Evolutionary conservation across 441 rosid species (phyloP).

Genomic region (Erysimum cheiri): DNA sequence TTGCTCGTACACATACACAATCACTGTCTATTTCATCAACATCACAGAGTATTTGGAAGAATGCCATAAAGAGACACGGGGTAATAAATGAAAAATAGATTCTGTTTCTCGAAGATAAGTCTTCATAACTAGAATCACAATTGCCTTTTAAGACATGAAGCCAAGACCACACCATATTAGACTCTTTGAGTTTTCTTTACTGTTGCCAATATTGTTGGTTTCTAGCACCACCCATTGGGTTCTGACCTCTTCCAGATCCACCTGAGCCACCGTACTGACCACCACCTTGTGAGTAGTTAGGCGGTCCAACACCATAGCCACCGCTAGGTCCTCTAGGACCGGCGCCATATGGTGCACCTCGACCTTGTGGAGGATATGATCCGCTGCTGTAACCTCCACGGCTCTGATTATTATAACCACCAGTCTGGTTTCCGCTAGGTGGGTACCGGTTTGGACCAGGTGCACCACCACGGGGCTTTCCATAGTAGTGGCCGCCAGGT

Average conservation of each 20-base stretch:
- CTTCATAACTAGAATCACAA: conserved; percentile 26
- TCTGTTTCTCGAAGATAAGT: conserved; percentile 13
- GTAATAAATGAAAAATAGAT: conserved; percentile 9
- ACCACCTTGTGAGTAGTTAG: conserved; percentile 79
- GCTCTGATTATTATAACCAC: conserved; percentile 72
- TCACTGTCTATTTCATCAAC: conserved; percentile 9
- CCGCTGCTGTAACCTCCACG: conserved; percentile 56
- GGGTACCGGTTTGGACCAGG: conserved; percentile 78
- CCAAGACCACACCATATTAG: conserved; percentile 16
- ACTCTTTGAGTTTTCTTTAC: conserved; percentile 39
- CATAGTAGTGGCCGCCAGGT: conserved; percentile 61
- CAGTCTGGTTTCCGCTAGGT: conserved; percentile 58
- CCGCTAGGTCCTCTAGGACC: conserved; percentile 80
- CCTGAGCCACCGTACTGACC: conserved; percentile 70
- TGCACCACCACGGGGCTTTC: conserved; percentile 79
- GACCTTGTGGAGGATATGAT: conserved; percentile 45
- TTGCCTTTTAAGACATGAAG: conserved; percentile 21
- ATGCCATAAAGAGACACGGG: neutral
- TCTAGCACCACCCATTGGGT: conserved; percentile 86
- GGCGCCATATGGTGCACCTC: conserved; percentile 55
- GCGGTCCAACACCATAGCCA: conserved; percentile 78
- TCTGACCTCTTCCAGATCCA: conserved; percentile 86
- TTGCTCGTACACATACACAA: conserved; percentile 6
- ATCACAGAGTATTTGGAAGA: conserved; percentile 7
- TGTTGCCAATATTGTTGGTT: conserved; percentile 91